These are phyloP conservation scores for Puccinia brachypodii DNA, from an alignment of 1,284 basidiomycete genomes.

Conservation along the genomic window DNA sequence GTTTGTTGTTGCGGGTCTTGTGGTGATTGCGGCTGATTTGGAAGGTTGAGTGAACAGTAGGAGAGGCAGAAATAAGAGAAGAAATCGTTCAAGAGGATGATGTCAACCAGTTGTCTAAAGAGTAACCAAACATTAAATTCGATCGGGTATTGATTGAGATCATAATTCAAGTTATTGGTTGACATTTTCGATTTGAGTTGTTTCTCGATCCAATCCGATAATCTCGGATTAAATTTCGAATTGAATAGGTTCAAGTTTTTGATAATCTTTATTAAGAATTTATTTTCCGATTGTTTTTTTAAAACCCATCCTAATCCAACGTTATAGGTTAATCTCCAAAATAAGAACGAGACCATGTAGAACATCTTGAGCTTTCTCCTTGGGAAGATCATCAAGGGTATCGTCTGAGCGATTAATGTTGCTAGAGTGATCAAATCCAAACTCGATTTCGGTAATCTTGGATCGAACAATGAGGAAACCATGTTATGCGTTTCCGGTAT, in stretches of 20 bases:
- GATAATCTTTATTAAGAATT: slow-evolving; percentile 64
- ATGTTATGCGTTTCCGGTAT: slow-evolving; percentile 96
- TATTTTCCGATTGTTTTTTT: slow-evolving; percentile 67
- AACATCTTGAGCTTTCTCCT: slow-evolving; percentile 63
- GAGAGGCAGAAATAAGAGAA: slow-evolving; percentile 93
- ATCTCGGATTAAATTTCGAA: slow-evolving; percentile 43
- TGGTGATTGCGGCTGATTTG: slow-evolving; percentile 64
- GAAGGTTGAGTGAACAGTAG: slow-evolving; percentile 58
- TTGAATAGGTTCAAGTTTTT: slow-evolving; percentile 19
- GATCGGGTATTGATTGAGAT: slow-evolving; percentile 51
- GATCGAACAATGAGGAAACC: slow-evolving; percentile 83
- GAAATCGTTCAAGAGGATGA: slow-evolving; percentile 96
- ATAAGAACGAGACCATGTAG: slow-evolving; percentile 82
- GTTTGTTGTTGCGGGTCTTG: slow-evolving; percentile 65
- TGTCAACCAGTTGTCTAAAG: slow-evolving; percentile 86
- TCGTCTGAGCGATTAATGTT: slow-evolving; percentile 73
- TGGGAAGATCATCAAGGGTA: slow-evolving; percentile 70
- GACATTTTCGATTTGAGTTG: slow-evolving; percentile 37
- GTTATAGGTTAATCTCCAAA: slow-evolving; percentile 92
- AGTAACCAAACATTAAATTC: slow-evolving; percentile 70
- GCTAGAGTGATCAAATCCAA: slow-evolving; percentile 82
- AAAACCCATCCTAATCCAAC: slow-evolving; percentile 89
- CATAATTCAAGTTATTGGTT: slow-evolving; percentile 23
- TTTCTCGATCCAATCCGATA: slow-evolving; percentile 70
- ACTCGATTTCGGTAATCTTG: slow-evolving; percentile 83